A percentile compares a stretch with the other conserved stretches of the same genome.
phyloP scores from a whole-genome alignment of 129 eudicot genomes.

The Silybum marianum region DNA sequence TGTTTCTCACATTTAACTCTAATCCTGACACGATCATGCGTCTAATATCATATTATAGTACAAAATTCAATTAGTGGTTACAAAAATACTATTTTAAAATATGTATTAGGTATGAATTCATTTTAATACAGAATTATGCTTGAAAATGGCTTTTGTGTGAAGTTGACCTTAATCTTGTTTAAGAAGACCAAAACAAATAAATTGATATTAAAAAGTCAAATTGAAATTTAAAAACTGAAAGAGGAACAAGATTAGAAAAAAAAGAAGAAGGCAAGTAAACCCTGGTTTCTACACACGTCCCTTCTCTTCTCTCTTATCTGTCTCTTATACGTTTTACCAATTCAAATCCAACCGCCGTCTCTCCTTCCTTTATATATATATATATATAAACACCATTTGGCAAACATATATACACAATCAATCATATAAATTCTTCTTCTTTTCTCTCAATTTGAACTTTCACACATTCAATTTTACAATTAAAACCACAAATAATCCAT shows the following conservation, averaged over 20 bases:
- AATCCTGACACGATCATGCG: no score
- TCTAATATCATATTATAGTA: no score
- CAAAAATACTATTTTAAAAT: not conserved
- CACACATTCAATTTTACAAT: conserved; percentile 9
- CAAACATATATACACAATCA: not conserved
- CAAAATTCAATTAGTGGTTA: not conserved
- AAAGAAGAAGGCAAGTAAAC: conserved; percentile 52
- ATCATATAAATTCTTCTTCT: not conserved
- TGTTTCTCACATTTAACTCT: no score
- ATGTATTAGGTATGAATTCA: not conserved
- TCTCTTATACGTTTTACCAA: conserved; percentile 42
- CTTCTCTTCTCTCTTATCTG: conserved; percentile 12
- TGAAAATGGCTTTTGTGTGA: not conserved
- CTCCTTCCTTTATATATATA: not conserved
- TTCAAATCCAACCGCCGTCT: conserved; percentile 30
- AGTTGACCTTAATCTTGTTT: not conserved
- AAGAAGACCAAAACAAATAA: not conserved
- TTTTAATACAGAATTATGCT: not conserved
- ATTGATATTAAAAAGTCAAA: not conserved
- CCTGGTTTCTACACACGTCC: conserved; percentile 30
- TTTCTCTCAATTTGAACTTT: conserved; percentile 11
- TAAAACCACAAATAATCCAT: not conserved
- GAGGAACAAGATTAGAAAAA: conserved; percentile 3
- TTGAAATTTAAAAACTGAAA: not conserved
- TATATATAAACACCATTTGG: not conserved